Evolutionary conservation across 2,329 filamentous ascomycete genomes (phyloP).

Genomic region (Coniochaeta sp.): DNA sequence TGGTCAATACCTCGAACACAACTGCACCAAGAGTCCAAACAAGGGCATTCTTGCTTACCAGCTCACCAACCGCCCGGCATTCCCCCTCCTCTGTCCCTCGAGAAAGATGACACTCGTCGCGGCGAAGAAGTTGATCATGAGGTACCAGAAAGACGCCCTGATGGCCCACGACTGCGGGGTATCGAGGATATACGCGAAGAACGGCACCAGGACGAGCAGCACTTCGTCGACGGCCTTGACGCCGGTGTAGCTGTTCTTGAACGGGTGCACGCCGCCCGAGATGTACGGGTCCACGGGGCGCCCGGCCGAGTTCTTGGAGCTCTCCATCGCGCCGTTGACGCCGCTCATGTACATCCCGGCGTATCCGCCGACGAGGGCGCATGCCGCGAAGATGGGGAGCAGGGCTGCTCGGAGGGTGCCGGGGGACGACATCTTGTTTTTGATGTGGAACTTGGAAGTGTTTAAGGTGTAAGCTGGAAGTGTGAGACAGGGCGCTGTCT

Average conservation of each 20-base stretch:
- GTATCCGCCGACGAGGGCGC: conserved; percentile 9
- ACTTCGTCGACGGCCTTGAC: conserved; percentile 6
- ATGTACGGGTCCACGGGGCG: conserved; percentile 5
- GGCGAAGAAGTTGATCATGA: conserved; percentile 11
- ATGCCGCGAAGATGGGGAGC: conserved; percentile 3
- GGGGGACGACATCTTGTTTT: conserved; percentile 2
- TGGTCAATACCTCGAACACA: too few relatives aligned
- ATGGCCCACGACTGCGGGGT: conserved; percentile 9
- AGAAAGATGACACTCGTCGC: conserved; percentile 11
- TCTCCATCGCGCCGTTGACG: not conserved
- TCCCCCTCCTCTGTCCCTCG: conserved; percentile 12
- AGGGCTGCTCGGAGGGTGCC: not conserved
- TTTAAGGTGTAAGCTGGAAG: too few relatives aligned
- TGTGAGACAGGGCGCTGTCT: too few relatives aligned
- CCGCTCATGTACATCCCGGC: not conserved
- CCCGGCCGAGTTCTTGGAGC: conserved; percentile 2
- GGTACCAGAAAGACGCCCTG: conserved; percentile 7
- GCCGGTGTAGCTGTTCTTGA: conserved; percentile 9
- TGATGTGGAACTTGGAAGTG: too few relatives aligned
- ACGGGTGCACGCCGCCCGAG: conserved; percentile 7
- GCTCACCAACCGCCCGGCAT: conserved; percentile 10
- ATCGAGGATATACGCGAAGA: conserved; percentile 11
- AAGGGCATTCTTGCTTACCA: conserved; percentile 10
- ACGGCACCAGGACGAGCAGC: conserved; percentile 4
- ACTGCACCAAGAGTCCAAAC: too few relatives aligned